A percentile compares a stretch with the other conserved stretches of the same genome.
These are phyloP conservation scores for Penicillium glabrum DNA, from an alignment of 2,329 filamentous ascomycete species.

Conservation along the genomic window DNA sequence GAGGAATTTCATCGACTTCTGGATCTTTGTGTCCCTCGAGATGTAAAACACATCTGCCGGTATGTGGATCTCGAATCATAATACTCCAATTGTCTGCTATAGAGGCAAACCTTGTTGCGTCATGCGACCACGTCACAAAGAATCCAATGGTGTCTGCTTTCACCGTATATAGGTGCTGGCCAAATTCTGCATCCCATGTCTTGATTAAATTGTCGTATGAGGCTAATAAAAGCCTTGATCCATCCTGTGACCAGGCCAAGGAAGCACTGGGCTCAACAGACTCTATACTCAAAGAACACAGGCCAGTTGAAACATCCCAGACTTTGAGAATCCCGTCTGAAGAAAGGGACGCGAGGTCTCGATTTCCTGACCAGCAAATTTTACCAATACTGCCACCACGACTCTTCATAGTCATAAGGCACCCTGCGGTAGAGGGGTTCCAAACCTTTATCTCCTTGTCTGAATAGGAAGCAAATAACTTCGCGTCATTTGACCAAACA, in stretches of 20 bases:
- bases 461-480: background rate
- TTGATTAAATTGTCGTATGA: background rate
- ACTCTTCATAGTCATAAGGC: background rate
- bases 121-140: constrained; percentile 3
- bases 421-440: background rate
- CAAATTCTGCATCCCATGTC: background rate
- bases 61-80: background rate
- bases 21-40: background rate
- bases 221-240: background rate
- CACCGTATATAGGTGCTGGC: background rate
- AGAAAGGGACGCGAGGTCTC: background rate
- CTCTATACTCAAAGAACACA: background rate
- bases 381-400: background rate
- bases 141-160: background rate
- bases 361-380: background rate
- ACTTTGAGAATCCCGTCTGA: background rate
- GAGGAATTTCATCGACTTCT: background rate
- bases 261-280: background rate
- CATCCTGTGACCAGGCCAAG: background rate
- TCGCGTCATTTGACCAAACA: background rate
- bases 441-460: background rate
- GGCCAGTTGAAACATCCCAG: background rate
- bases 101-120: constrained; percentile 2
- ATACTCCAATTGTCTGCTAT: background rate
- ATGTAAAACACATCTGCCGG: background rate